These are phyloP conservation scores for Boletus coccyginus DNA, from an alignment of 768 basidiomycete species.

Conservation along the genomic window DNA sequence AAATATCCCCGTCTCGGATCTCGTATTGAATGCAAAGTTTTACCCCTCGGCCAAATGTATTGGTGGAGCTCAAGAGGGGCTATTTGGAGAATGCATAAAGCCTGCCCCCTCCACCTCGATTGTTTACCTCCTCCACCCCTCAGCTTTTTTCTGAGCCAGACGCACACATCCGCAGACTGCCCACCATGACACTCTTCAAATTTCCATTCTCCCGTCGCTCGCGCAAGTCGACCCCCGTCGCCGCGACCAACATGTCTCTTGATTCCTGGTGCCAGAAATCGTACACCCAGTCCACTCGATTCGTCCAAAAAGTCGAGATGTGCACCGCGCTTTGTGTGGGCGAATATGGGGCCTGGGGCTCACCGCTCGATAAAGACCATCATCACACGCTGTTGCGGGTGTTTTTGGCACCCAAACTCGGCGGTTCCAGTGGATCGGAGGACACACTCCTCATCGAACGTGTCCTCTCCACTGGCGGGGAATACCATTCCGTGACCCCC, in stretches of 20 bases:
- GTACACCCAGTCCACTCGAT: background rate
- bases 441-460: slow-evolving; percentile 15
- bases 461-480: slow-evolving; percentile 11
- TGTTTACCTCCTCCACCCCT: too few species aligned
- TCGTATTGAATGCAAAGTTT: background rate
- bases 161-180: background rate
- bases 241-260: slow-evolving; percentile 2
- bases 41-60: background rate
- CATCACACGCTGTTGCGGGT: background rate
- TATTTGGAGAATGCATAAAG: background rate
- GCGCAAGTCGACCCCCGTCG: slow-evolving; percentile 1
- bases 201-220: background rate
- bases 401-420: background rate
- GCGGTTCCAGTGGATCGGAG: background rate
- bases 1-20: background rate
- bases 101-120: too few species aligned
- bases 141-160: too few species aligned
- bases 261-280: background rate
- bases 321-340: slow-evolving; percentile 4
- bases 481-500: slow-evolving; percentile 5
- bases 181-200: slow-evolving; percentile 1
- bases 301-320: slow-evolving; percentile 11
- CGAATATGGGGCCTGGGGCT: background rate
- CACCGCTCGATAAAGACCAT: background rate
- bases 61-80: background rate